phyloP scores from a whole-genome alignment of 2,329 filamentous ascomycete species.

The Stagonosporopsis chrysanthemi region DNA sequence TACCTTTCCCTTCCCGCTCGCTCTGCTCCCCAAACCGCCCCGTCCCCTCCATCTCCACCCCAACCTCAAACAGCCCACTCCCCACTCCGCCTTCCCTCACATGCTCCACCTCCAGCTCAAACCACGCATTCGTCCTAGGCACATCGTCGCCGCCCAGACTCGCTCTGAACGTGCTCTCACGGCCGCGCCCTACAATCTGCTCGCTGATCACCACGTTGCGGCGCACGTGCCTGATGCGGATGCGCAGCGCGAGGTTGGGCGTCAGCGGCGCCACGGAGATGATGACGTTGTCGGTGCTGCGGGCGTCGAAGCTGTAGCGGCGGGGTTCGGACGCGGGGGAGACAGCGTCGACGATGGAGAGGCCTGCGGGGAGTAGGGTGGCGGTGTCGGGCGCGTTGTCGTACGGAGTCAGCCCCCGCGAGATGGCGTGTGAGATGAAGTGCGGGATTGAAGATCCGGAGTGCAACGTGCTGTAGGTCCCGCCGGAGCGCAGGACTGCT shows the following conservation, averaged over 20 bases:
- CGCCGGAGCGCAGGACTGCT: conserved; percentile 31
- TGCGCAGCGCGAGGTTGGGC: conserved; percentile 20
- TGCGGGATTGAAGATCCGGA: conserved; percentile 16
- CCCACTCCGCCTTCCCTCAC: conserved; percentile 21
- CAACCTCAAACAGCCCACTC: conserved; percentile 32
- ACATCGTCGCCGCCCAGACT: conserved; percentile 27
- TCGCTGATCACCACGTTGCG: conserved; percentile 27
- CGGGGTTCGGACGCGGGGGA: conserved; percentile 27
- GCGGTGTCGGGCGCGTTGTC: conserved; percentile 35
- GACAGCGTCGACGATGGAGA: conserved; percentile 30
- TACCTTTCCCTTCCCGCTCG: not conserved
- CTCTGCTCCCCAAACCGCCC: not conserved
- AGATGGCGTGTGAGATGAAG: conserved; percentile 32
- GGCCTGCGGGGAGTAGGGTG: conserved; percentile 26
- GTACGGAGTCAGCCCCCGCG: conserved; percentile 31
- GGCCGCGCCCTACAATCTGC: conserved; percentile 23
- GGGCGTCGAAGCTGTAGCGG: conserved; percentile 31
- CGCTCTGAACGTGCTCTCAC: conserved; percentile 28
- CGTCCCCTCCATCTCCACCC: conserved; percentile 25
- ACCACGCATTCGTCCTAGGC: conserved; percentile 34
- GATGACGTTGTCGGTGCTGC: conserved; percentile 23
- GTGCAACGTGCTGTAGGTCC: conserved; percentile 33
- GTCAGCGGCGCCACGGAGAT: conserved; percentile 29
- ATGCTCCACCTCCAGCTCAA: conserved; percentile 34
- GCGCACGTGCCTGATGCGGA: conserved; percentile 28